Evolutionary conservation across 2,329 filamentous ascomycete species (phyloP), one percentile per base, ranked within the genome.

Genomic region (Alternaria arbusti): DNA sequence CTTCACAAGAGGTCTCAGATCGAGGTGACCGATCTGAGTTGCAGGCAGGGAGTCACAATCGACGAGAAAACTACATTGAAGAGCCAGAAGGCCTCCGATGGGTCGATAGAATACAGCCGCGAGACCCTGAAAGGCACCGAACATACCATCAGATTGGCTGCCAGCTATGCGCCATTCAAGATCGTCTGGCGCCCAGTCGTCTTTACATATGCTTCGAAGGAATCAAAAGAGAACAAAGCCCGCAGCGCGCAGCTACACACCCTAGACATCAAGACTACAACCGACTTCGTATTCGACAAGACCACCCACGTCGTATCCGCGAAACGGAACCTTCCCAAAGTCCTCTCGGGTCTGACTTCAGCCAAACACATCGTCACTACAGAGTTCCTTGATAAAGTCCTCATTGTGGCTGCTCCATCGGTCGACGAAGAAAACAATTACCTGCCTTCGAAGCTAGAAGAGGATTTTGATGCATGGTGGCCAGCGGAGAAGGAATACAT

Each of bases 271-370:
- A 98, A 97, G 79, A 90, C 93, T 13, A 83, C 91, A 13, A 84
- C 87, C 46, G 90, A 94, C 5, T 97, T 93, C 78, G 82, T 91
- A 23, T 82, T 86, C 25, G 85, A 83, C 15, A 82, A 86, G 26
- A 97, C 95, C 0, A 97, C 95, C 0, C 94, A 98, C 79, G 91
- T 97, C 11, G 89, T 98, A 32, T 90, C 93, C 8, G 92, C 89
- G 78, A 97, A 97, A 80, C 87, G 96, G 51, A 99, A 98, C 78
- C 95, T 93, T 0, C 87, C 94, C 0, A 94, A 93, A 69, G 93
- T 92, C 0, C 84, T 99, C 3, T 93, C 96, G 75, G 95, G 93
- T 2, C 84, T 99, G 10, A 90, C 97, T 40, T 91, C 94, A 72
- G 93, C 88, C 13, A 91, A 87, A 78, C 88, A 89, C 70, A 90